Evolutionary conservation across 2,329 filamentous ascomycete species (phyloP).

Genomic region (Cladosporium sp.): DNA sequence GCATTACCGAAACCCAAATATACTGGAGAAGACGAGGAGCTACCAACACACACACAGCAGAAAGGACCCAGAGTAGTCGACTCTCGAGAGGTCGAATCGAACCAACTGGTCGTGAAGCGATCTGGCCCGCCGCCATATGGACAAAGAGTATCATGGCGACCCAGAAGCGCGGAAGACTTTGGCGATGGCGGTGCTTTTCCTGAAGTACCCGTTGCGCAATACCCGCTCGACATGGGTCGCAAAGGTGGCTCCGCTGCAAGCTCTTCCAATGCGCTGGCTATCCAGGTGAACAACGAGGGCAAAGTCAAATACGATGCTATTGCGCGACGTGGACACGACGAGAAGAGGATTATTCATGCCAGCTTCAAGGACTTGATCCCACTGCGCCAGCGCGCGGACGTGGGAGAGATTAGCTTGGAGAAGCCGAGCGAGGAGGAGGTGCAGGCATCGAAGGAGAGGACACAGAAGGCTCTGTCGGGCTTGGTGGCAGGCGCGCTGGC

Average conservation of each 20-base stretch:
- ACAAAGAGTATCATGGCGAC: conserved; percentile 83
- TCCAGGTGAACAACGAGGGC: conserved; percentile 85
- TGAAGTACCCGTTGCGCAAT: conserved; percentile 88
- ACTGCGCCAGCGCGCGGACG: conserved; percentile 84
- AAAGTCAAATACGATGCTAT: conserved; percentile 97
- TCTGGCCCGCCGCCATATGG: conserved; percentile 83
- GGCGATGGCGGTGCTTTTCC: conserved; percentile 95
- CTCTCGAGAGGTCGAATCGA: conserved; percentile 73
- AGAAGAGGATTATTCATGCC: conserved; percentile 80
- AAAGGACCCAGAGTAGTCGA: conserved; percentile 79
- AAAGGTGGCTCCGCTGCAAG: conserved; percentile 56
- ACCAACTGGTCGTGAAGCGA: conserved; percentile 78
- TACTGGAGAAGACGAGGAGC: conserved; percentile 80
- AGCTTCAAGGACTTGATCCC: conserved; percentile 97
- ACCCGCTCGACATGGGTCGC: conserved; percentile 90
- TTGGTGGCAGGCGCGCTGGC: conserved; percentile 81
- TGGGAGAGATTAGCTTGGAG: conserved; percentile 82
- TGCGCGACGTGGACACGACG: conserved; percentile 79
- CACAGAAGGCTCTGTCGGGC: conserved; percentile 75
- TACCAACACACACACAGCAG: conserved; percentile 64
- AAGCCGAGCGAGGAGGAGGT: conserved; percentile 82
- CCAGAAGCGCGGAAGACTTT: conserved; percentile 82
- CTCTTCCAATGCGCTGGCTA: conserved; percentile 79
- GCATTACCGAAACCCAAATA: conserved; percentile 88
- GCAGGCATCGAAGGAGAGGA: conserved; percentile 76